A percentile compares a stretch with the other conserved stretches of the same genome.
These are phyloP conservation scores for Murraya koenigii DNA, from an alignment of 345 rosid species.

Conservation along the genomic window DNA sequence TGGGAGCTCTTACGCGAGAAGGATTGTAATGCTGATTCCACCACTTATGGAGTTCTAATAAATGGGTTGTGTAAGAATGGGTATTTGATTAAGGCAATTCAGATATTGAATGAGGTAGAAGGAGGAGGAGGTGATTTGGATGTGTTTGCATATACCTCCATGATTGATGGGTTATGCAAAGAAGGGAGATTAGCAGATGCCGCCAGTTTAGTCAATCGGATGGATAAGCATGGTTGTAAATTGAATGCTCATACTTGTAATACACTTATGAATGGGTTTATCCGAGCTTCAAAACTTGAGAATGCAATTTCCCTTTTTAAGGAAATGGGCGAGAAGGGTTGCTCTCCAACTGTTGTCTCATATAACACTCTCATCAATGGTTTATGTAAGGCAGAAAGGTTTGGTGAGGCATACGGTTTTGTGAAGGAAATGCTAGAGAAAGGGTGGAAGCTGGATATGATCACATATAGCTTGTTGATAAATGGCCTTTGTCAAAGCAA, in stretches of 20 bases:
- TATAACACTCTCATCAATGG: constrained; percentile 74
- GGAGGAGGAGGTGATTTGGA: constrained; percentile 50
- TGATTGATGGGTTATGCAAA: constrained; percentile 74
- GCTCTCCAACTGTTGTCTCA: constrained; percentile 53
- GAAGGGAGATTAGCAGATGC: constrained; percentile 74
- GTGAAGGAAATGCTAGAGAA: constrained; percentile 81
- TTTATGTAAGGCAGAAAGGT: constrained; percentile 70
- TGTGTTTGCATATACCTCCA: constrained; percentile 62
- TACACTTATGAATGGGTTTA: constrained; percentile 61
- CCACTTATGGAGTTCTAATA: constrained; percentile 61
- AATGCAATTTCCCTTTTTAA: constrained; percentile 55
- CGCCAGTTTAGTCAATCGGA: constrained; percentile 37
- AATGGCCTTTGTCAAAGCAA: constrained; percentile 67
- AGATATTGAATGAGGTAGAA: constrained; percentile 45
- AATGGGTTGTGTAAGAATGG: constrained; percentile 85
- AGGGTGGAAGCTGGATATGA: constrained; percentile 64
- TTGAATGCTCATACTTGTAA: constrained; percentile 58
- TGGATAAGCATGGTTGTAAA: constrained; percentile 45
- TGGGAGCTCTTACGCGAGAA: constrained; percentile 61
- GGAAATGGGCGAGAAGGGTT: constrained; percentile 51
- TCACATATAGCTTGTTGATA: constrained; percentile 74
- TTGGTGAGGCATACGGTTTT: constrained; percentile 54
- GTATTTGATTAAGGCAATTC: constrained; percentile 63
- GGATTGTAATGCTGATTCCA: constrained; percentile 49
- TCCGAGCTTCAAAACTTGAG: constrained; percentile 58